These are phyloP conservation scores for Chaetomium strumarium DNA, from an alignment of 2,329 filamentous ascomycete genomes.

Conservation along the genomic window DNA sequence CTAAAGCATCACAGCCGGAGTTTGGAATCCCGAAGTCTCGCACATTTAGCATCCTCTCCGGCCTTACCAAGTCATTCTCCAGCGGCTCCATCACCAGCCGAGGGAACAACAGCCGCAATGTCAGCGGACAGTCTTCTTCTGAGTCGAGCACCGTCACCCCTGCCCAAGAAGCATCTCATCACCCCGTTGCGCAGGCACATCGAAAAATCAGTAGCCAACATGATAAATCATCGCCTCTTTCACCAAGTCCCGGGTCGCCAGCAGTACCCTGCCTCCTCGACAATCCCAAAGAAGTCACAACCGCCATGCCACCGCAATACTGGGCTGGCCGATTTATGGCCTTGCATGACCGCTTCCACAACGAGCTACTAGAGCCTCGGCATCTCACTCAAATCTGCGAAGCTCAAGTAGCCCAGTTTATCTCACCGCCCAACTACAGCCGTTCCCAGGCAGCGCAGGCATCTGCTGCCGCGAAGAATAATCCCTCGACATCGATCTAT, in stretches of 20 bases:
- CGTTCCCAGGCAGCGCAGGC: neutral
- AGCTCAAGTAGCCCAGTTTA: conserved; percentile 8
- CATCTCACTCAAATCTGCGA: conserved; percentile 23
- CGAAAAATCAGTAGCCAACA: neutral
- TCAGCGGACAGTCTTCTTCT: conserved; percentile 15
- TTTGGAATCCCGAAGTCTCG: conserved; percentile 17
- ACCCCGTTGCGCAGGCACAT: neutral
- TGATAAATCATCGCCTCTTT: neutral
- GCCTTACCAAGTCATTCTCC: conserved; percentile 21
- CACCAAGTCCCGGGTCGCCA: neutral
- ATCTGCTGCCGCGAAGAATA: conserved; percentile 13
- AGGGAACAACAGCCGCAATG: conserved; percentile 14
- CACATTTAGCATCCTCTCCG: conserved; percentile 19
- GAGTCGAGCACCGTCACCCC: neutral
- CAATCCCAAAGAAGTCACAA: conserved; percentile 32
- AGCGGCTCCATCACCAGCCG: conserved; percentile 14
- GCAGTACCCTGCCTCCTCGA: conserved; percentile 15
- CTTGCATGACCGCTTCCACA: conserved; percentile 49
- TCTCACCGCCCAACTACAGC: neutral
- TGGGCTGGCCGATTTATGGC: conserved; percentile 58
- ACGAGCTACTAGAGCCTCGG: conserved; percentile 30
- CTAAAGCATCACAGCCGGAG: neutral
- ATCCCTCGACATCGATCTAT: conserved; percentile 21
- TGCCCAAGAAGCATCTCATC: neutral
- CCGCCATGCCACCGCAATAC: conserved; percentile 45